phyloP scores from a whole-genome alignment of 345 rosid species.

The Syzygium aromaticum region DNA sequence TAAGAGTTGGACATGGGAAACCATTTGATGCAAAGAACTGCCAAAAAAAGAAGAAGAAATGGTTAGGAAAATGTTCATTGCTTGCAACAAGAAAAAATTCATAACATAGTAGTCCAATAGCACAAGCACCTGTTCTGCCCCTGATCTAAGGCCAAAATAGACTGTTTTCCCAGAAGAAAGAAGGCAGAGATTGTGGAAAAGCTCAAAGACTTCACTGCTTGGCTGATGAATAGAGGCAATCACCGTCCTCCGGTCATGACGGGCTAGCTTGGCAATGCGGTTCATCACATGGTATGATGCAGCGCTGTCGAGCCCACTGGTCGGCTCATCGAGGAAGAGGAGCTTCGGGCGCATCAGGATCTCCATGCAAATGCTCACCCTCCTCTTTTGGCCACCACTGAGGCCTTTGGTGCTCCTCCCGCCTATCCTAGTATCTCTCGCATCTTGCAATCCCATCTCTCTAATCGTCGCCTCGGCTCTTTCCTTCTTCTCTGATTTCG shows the following conservation, averaged over 20 bases:
- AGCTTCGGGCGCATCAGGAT: too few relatives aligned
- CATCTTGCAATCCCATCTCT: neutral
- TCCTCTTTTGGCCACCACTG: too few relatives aligned
- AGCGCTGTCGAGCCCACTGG: conserved; percentile 18
- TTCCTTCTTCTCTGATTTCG: too few relatives aligned
- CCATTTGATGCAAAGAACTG: conserved; percentile 48
- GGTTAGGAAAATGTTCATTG: neutral
- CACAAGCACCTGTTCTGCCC: conserved; percentile 17
- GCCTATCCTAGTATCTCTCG: conserved; percentile 19
- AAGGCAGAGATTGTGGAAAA: conserved; percentile 34
- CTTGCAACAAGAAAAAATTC: neutral
- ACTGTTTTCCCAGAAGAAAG: conserved; percentile 34
- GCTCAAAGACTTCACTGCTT: conserved; percentile 30
- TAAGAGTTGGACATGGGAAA: neutral
- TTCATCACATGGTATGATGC: conserved; percentile 42
- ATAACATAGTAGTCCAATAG: neutral
- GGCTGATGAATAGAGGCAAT: conserved; percentile 51
- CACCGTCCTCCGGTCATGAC: conserved; percentile 23
- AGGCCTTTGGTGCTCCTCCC: too few relatives aligned
- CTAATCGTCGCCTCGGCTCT: too few relatives aligned
- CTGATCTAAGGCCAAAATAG: conserved; percentile 30
- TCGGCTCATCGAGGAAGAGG: too few relatives aligned
- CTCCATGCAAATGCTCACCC: too few relatives aligned
- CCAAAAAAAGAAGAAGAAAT: neutral
- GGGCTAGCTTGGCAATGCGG: conserved; percentile 24